A percentile compares a stretch with the other conserved stretches of the same genome.
Evolutionary conservation across 140 eudicot genomes (phyloP).

Genomic region (Bidens hawaiensis): DNA sequence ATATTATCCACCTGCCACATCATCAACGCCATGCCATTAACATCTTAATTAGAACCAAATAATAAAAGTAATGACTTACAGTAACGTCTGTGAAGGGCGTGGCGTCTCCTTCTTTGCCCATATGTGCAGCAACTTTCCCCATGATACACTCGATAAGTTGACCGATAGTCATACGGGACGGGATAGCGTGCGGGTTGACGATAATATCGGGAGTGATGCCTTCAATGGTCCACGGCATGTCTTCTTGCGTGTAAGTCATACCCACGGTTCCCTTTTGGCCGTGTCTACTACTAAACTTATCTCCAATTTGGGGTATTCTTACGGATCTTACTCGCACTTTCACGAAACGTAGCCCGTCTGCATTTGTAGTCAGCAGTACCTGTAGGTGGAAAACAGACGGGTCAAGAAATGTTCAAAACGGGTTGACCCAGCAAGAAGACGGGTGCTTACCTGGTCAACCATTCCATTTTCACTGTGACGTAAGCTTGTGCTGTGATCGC

Average conservation of each 20-base stretch:
- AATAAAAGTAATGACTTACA: too few relatives aligned
- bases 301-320: slow-evolving; percentile 93
- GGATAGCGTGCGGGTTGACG: slow-evolving; percentile 96
- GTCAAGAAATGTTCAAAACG: not conserved
- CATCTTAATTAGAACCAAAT: not conserved
- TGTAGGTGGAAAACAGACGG: not conserved
- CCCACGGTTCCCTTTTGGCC: slow-evolving; percentile 98
- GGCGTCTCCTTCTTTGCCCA: slow-evolving; percentile 99
- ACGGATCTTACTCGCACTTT: slow-evolving; percentile 93
- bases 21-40: not conserved
- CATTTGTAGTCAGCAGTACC: slow-evolving; percentile 88
- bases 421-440: not conserved
- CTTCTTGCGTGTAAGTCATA: slow-evolving; percentile 97
- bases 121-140: slow-evolving; percentile 99
- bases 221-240: slow-evolving; percentile 96
- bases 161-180: slow-evolving; percentile 98
- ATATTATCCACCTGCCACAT: slow-evolving; percentile 71
- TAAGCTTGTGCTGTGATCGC: slow-evolving; percentile 88
- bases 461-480: slow-evolving; percentile 96
- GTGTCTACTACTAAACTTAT: slow-evolving; percentile 94
- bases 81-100: slow-evolving; percentile 97
- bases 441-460: slow-evolving; percentile 74
- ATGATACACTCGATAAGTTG: slow-evolving; percentile 96
- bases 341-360: slow-evolving; percentile 89
- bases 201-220: slow-evolving; percentile 92